Evolutionary conservation across 2,329 filamentous ascomycete genomes (phyloP), one percentile per base, ranked within the genome.

Genomic region (Xylaria sp.): DNA sequence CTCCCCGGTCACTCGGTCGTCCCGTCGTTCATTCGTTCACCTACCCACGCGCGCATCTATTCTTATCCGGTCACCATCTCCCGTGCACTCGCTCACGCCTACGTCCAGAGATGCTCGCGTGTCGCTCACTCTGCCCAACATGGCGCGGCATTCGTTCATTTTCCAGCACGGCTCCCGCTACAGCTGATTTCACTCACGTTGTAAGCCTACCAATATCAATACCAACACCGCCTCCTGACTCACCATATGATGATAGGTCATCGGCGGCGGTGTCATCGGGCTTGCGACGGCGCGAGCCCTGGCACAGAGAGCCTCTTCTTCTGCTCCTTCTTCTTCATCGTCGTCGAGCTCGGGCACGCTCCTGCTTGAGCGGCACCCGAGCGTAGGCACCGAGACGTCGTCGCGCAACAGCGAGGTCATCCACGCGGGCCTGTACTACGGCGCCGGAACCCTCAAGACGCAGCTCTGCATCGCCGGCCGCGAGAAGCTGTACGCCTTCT

Each of bases 381-480:
- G 87, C 60, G 85, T 92, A 29, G 94, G 94, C 59, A 95, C 90
- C 32, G 94, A 98, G 82, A 97, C 94, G 0, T 94, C 92, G 71
- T 93, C 92, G 72, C 90, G 94, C 73, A 98, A 97, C 83, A 95
- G 92, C 77, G 94, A 98, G 86, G 95, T 98, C 64, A 97, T 99
- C 75, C 96, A 99, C 79, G 96, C 93, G 0, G 96, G 96, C 16
- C 87, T 98, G 71, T 98, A 98, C 86, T 98, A 98, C 81, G 93
- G 92, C 18, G 78, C 85, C 5, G 81, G 82, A 48, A 91, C 90
- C 1, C 88, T 98, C 62, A 99, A 99, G 82, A 93, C 94, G 0
- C 82, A 83, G 18, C 88, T 99, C 13, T 99, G 96, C 82, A 85
- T 98, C 71, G 83, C 84, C 37, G 96, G 96, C 68, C 91, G 91